Evolutionary conservation across 805 yeast species (phyloP).

Genomic region (Metschnikowia amazonensis): DNA sequence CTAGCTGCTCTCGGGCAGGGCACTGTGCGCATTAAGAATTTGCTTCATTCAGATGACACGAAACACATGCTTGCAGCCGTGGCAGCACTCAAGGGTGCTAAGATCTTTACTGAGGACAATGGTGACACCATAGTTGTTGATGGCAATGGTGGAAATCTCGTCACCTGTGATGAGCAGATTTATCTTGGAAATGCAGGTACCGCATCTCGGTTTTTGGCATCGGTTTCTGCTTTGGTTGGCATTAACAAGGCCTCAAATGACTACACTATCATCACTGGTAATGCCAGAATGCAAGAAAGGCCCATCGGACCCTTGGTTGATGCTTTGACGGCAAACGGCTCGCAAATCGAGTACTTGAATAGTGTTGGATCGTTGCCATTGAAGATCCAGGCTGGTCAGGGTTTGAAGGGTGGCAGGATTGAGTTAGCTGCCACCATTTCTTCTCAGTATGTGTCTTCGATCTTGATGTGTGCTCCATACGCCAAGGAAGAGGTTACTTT

Average conservation of each 20-base stretch:
- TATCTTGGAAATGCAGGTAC: slow-evolving; percentile 98
- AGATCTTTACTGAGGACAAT: slow-evolving; percentile 75
- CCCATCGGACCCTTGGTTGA: slow-evolving; percentile 96
- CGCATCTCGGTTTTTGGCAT: slow-evolving; percentile 89
- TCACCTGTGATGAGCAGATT: slow-evolving; percentile 61
- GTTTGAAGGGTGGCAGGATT: slow-evolving; percentile 84
- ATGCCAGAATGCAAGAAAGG: slow-evolving; percentile 94
- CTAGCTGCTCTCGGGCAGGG: slow-evolving; percentile 91
- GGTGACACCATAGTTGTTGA: slow-evolving; percentile 85
- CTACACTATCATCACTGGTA: slow-evolving; percentile 77
- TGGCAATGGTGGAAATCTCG: slow-evolving; percentile 78
- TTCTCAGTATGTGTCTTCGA: slow-evolving; percentile 94
- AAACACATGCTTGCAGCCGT: slow-evolving; percentile 92
- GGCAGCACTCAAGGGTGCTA: slow-evolving; percentile 73
- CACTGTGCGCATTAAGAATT: slow-evolving; percentile 73
- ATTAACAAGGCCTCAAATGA: slow-evolving; percentile 32
- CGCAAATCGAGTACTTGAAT: slow-evolving; percentile 66
- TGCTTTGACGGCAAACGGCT: slow-evolving; percentile 80
- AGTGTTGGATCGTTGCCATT: slow-evolving; percentile 82
- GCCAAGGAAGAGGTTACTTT: slow-evolving; percentile 85
- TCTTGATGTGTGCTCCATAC: slow-evolving; percentile 96
- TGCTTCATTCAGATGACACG: slow-evolving; percentile 94
- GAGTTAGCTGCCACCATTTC: slow-evolving; percentile 95
- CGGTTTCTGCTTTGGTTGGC: slow-evolving; percentile 83
- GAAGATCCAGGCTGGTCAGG: slow-evolving; percentile 61